phyloP scores from a whole-genome alignment of 495 filamentous ascomycete species.

The Hapsidospora chrysogenum region DNA sequence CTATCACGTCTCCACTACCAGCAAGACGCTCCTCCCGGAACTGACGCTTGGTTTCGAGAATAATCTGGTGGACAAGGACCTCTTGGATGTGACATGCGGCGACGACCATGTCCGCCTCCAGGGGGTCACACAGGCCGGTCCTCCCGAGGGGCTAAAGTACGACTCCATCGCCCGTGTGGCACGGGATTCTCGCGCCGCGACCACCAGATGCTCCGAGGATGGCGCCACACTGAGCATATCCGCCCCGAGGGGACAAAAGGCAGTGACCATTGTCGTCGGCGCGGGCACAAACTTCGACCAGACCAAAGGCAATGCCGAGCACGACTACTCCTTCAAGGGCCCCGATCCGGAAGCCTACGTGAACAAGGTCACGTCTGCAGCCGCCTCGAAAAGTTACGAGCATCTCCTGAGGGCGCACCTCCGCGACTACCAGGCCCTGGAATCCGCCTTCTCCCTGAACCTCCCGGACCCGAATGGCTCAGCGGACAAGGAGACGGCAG shows the following conservation, averaged over 20 bases:
- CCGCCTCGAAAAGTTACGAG: slow-evolving; percentile 12
- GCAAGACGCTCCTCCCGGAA: slow-evolving; percentile 13
- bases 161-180: no score
- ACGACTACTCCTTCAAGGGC: slow-evolving; percentile 27
- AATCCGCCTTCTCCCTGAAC: slow-evolving; percentile 17
- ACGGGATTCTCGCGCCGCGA: no score
- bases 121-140: no score
- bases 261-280: slow-evolving; percentile 18
- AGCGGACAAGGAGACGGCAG: slow-evolving; percentile 13
- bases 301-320: slow-evolving; percentile 21
- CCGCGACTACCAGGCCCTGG: slow-evolving; percentile 17
- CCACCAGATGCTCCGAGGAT: no score
- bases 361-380: slow-evolving; percentile 9
- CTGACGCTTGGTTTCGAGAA: slow-evolving; percentile 16
- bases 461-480: slow-evolving; percentile 24
- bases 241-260: no score
- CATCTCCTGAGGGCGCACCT: slow-evolving; percentile 17
- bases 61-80: no score
- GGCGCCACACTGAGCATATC: no score
- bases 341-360: slow-evolving; percentile 22
- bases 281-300: slow-evolving; percentile 30
- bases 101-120: no score
- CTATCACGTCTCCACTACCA: slow-evolving; percentile 19
- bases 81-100: no score
- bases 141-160: no score